Base-by-base conservation (phyloP, 768 basidiomycete species). In the Leccinum sublutescens region DNA sequence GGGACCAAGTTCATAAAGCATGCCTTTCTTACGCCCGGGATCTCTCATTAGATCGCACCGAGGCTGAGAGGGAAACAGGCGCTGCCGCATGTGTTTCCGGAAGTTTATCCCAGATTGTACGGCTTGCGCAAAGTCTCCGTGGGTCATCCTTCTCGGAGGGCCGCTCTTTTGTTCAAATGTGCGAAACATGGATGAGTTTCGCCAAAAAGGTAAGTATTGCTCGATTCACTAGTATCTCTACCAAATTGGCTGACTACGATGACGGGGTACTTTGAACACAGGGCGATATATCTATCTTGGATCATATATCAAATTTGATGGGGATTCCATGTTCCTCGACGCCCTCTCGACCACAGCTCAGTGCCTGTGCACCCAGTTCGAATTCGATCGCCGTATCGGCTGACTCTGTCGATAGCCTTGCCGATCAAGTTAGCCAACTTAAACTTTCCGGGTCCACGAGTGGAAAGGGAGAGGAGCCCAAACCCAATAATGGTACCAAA, bases 141-240 rank as follows among this genome's bases (percentile, higher is more conserved):
- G 62, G 62, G 53, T n/a, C 68, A 58, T 2, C 61, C 0, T 86
- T 87, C 61, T 62, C 83, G 56, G 70, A 71, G 15, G 84, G 84
- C 3, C 78, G 74, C 50, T 76, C 79, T 1, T 93, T 88, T 65
- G 60, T 83, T 14, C 75, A 76, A 8, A 82, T 88, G 68, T 91
- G 89, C 67, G 88, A 92, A 62, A 84, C 82, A 55, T 91, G 91
- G 85, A 79, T 84, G 63, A 76, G 73, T 19, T 82, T 91, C 62
- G 88, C 90, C 0, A 83, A 82, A 65, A 79, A 78, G 76, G 91
- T 88, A 51, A 57, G 79, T 71, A 36, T 7, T 21, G 31, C 31
- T 50, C 1, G 54, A 55, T 14, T 15, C 33, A 11, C 15, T 38
- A 15, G 21, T 52, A 5, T 45, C 52, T 31, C 33, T 55, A 14